Evolutionary conservation across 805 yeast genomes (phyloP).

Genomic region (Wickerhamiella parazyma): DNA sequence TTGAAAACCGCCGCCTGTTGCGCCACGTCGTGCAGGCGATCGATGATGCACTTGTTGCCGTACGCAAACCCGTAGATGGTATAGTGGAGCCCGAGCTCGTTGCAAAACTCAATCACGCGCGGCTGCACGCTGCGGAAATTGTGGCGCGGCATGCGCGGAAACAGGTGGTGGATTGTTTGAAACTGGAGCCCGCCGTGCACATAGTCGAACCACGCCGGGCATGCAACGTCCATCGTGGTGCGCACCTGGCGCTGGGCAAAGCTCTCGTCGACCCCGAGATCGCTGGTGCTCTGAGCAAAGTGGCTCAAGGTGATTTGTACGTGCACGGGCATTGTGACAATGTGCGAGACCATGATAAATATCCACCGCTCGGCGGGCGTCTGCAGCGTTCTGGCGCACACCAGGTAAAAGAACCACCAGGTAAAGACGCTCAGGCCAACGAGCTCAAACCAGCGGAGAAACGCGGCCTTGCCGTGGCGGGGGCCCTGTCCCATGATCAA

Average conservation of each 20-base stretch:
- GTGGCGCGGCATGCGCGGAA: constrained; percentile 82
- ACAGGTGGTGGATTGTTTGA: constrained; percentile 81
- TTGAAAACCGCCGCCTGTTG: constrained; percentile 63
- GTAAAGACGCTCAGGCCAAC: constrained; percentile 54
- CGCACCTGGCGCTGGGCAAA: constrained; percentile 69
- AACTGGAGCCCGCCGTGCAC: constrained; percentile 87
- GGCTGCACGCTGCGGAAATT: constrained; percentile 67
- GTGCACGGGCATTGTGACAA: constrained; percentile 82
- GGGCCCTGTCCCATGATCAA: constrained; percentile 69
- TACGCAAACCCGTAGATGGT: constrained; percentile 71
- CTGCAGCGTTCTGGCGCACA: constrained; percentile 40
- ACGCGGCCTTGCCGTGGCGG: constrained; percentile 65
- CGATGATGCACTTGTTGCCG: constrained; percentile 62
- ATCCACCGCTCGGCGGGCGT: constrained; percentile 40
- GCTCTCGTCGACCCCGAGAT: constrained; percentile 65
- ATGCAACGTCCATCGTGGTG: constrained; percentile 90
- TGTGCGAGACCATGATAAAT: constrained; percentile 59
- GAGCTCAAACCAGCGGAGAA: constrained; percentile 71
- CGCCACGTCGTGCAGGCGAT: constrained; percentile 58
- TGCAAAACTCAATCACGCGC: constrained; percentile 57
- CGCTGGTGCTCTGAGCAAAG: constrained; percentile 88
- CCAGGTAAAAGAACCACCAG: constrained; percentile 68
- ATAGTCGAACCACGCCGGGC: constrained; percentile 86
- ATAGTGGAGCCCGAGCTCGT: constrained; percentile 61
- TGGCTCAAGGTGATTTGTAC: constrained; percentile 84